phyloP scores from a whole-genome alignment of 2,329 filamentous ascomycete genomes.

The Scedosporium apiospermum region DNA sequence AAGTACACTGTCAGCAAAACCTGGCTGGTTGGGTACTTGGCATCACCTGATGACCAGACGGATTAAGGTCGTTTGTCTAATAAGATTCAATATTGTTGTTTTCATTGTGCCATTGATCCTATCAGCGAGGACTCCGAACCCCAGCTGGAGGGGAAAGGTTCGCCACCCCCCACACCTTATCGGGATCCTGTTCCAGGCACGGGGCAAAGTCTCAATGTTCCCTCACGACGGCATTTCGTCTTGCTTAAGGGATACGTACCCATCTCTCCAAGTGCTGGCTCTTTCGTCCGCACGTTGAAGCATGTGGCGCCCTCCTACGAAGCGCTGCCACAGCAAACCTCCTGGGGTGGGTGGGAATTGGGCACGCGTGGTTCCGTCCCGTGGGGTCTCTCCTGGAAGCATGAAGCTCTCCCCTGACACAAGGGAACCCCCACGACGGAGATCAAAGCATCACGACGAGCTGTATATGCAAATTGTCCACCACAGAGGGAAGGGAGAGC shows the following conservation, averaged over 20 bases:
- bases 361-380: neutral
- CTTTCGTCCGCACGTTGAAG: too few species aligned
- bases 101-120: neutral
- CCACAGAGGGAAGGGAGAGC: neutral
- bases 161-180: neutral
- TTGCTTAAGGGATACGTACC: neutral
- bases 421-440: neutral
- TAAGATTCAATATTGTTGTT: neutral
- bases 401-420: neutral
- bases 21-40: neutral
- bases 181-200: neutral
- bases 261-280: neutral
- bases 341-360: neutral
- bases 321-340: neutral
- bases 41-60: neutral
- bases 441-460: neutral
- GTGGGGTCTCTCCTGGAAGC: neutral
- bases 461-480: neutral
- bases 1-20: neutral
- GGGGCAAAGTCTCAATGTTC: neutral
- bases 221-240: neutral
- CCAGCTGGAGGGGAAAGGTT: neutral
- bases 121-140: neutral
- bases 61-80: neutral
- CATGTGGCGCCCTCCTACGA: too few species aligned